Evolutionary conservation across 1,284 basidiomycete genomes (phyloP).

Genomic region (Cryptococcus jaspeensis): DNA sequence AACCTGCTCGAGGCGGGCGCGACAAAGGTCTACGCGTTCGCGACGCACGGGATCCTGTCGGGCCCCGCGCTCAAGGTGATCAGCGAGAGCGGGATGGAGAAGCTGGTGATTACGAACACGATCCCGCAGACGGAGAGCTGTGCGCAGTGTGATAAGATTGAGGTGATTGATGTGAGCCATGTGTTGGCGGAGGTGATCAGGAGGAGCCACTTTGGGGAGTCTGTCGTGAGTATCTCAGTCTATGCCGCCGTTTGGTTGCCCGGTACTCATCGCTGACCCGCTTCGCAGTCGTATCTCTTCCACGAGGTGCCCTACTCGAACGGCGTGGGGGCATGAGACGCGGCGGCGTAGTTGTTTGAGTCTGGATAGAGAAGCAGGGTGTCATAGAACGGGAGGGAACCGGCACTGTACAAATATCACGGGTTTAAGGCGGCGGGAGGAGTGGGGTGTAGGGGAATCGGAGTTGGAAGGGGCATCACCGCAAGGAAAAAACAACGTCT

Average conservation of each 20-base stretch:
- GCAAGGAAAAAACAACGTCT: too few species aligned
- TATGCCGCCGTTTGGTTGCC: neutral
- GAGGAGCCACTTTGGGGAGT: slow-evolving; percentile 60
- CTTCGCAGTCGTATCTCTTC: slow-evolving; percentile 50
- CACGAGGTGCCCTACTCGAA: slow-evolving; percentile 52
- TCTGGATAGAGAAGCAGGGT: too few species aligned
- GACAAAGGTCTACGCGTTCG: slow-evolving; percentile 80
- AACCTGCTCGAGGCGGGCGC: slow-evolving; percentile 91
- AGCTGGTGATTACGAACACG: slow-evolving; percentile 98
- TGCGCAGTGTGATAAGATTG: slow-evolving; percentile 76
- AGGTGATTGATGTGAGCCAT: slow-evolving; percentile 92
- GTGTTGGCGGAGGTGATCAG: slow-evolving; percentile 97
- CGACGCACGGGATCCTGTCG: slow-evolving; percentile 95
- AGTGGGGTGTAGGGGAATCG: too few species aligned
- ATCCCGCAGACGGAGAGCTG: slow-evolving; percentile 85
- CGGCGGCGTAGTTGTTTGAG: too few species aligned
- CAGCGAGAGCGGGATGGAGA: slow-evolving; percentile 76
- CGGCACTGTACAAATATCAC: too few species aligned
- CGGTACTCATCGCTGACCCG: neutral
- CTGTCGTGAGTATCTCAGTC: slow-evolving; percentile 42
- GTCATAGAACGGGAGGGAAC: too few species aligned
- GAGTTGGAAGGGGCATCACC: too few species aligned
- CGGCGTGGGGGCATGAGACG: slow-evolving; percentile 10
- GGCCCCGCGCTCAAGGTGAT: slow-evolving; percentile 78
- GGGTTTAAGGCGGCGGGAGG: too few species aligned